Base-by-base conservation (phyloP, 2,329 filamentous ascomycete species). In the Pyrenochaeta sp. region DNA sequence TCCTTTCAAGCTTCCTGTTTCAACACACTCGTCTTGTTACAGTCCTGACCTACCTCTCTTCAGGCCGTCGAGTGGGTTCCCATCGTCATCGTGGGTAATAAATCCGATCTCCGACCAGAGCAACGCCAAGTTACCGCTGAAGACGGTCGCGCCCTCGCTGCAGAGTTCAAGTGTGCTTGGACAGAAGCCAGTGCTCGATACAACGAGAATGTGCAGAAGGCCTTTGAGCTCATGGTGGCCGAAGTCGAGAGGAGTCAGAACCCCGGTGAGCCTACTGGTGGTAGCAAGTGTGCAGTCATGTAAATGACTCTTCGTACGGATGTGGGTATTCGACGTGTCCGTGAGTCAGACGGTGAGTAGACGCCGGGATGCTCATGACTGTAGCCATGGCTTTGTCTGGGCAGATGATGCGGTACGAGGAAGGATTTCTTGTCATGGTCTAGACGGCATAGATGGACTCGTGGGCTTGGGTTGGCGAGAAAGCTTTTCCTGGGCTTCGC, bases 231-330 rank as follows among this genome's bases (percentile, higher is more conserved):
- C 53, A 87, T 99, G 78, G 91, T 99, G 62, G 89, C 82, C 35
- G 89, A 97, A 77, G 92, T 99, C 53, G 94, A 99, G 75, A 96
- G 95, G 75, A 86, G 87, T 18, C 89, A 96, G 74, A 96, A 95
- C 68, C 92, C 93, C 1, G 86, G 86, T 63, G 90, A 96, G 74
- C 87, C 90, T 6, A 79, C 90, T 18, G 87, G 85, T 42, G 87
- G 87, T 43, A 84, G 84, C 62, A 96, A 95, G 75, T 97, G 94
- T 72, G 62, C 72, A 42, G 71, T 96, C 60, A 97, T 99, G 94
- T 99, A 79, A 61, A 35, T 47, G 35, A 45, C n/a, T 34, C 42
- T 53, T 3, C 14, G 52, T 48, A 48, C 55, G 58, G 54, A 60
- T 55, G 41, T 46, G 51, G 23, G 36, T 34, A 37, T n/a, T n/a